phyloP scores from a whole-genome alignment of 371 early-diverging fungal species.

The Funneliformis caledonium region DNA sequence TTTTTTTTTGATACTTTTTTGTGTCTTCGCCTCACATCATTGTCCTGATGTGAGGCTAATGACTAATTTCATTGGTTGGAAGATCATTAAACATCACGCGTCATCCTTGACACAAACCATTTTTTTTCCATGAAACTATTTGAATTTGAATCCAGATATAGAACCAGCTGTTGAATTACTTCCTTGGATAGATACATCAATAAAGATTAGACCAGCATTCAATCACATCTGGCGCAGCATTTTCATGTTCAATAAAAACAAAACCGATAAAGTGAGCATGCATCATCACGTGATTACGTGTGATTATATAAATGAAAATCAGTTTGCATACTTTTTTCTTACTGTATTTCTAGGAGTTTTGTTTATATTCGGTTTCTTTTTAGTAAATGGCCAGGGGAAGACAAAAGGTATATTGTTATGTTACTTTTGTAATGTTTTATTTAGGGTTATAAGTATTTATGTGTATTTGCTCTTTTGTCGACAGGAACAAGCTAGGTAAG shows the following conservation, averaged over 20 bases:
- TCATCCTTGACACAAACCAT: background rate
- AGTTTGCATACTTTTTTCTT: background rate
- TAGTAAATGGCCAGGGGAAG: slow-evolving; percentile 37
- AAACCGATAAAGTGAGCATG: too few relatives aligned
- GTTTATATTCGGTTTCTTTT: background rate
- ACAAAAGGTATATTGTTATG: slow-evolving; percentile 31
- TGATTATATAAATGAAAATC: too few relatives aligned
- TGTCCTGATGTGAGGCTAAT: background rate
- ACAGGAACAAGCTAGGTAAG: slow-evolving; percentile 39
- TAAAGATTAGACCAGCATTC: too few relatives aligned
- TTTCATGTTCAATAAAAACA: too few relatives aligned
- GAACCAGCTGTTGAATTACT: too few relatives aligned
- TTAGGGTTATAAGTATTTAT: background rate
- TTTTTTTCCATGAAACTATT: background rate
- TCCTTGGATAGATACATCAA: too few relatives aligned
- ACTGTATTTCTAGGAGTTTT: background rate
- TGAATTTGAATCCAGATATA: too few relatives aligned
- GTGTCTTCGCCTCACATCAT: background rate
- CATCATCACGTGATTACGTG: too few relatives aligned
- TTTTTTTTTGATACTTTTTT: background rate
- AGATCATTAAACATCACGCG: background rate
- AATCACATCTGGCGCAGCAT: too few relatives aligned
- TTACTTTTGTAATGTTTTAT: background rate
- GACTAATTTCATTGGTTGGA: background rate
- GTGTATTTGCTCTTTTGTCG: too few relatives aligned